A percentile compares a stretch with the other conserved stretches of the same genome.
phyloP scores from a whole-genome alignment of 2,329 filamentous ascomycete species.

The Neonectria sp. region DNA sequence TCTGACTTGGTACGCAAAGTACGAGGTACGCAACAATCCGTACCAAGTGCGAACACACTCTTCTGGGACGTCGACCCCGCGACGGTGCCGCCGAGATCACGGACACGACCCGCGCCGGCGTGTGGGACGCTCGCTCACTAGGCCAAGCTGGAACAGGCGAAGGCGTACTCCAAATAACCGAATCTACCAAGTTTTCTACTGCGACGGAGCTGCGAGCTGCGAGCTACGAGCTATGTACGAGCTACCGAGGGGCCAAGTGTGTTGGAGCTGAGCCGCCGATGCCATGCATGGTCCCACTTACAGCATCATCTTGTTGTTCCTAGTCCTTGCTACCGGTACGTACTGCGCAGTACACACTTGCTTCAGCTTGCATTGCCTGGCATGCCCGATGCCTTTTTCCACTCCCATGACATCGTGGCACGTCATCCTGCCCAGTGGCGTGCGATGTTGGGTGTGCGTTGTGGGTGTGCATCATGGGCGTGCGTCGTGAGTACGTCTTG shows the following conservation, averaged over 20 bases:
- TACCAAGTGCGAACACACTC: not conserved
- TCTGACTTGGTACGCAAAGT: not conserved
- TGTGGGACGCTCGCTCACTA: constrained; percentile 2
- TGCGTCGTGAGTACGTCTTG: too few relatives aligned
- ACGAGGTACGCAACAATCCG: too few relatives aligned
- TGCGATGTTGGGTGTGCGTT: constrained; percentile 12
- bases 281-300: constrained; percentile 15
- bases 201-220: not conserved
- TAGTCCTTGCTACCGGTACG: not conserved
- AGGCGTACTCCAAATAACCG: constrained; percentile 6
- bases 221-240: not conserved
- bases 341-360: not conserved
- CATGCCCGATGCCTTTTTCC: constrained; percentile 28
- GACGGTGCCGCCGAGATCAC: constrained; percentile 16
- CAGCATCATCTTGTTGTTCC: not conserved
- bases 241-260: not conserved
- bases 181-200: constrained; percentile 1
- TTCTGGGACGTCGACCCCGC: constrained; percentile 1
- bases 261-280: not conserved
- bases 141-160: not conserved
- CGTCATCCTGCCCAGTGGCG: constrained; percentile 39
- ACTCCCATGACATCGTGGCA: constrained; percentile 39
- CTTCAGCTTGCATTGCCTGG: constrained; percentile 24
- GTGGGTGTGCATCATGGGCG: not conserved
- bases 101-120: not conserved